Evolutionary conservation across 371 early-diverging fungal genomes (phyloP).

Genomic region (Mucor plumbeus): DNA sequence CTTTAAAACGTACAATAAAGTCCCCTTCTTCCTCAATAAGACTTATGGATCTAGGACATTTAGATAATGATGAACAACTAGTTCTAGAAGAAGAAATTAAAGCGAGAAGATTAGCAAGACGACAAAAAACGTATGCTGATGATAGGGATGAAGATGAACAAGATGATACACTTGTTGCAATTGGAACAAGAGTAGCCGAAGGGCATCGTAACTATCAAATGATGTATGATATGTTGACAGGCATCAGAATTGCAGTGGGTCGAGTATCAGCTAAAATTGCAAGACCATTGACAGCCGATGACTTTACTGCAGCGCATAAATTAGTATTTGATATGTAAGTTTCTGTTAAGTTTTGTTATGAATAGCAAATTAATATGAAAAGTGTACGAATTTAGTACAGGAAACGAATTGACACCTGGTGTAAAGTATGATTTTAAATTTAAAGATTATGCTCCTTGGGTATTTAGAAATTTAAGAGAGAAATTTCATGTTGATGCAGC

Average conservation of each 20-base stretch:
- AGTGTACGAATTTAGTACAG: slow-evolving; percentile 59
- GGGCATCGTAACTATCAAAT: slow-evolving; percentile 78
- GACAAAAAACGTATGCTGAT: slow-evolving; percentile 23
- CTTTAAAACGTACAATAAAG: slow-evolving; percentile 1
- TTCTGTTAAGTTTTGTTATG: neutral
- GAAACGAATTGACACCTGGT: slow-evolving; percentile 93
- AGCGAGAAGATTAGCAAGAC: slow-evolving; percentile 37
- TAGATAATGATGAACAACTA: slow-evolving; percentile 38
- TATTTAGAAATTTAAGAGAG: slow-evolving; percentile 89
- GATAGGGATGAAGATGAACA: slow-evolving; percentile 42
- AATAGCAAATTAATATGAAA: neutral
- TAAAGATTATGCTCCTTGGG: slow-evolving; percentile 98
- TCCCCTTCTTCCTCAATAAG: slow-evolving; percentile 13
- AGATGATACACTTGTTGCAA: slow-evolving; percentile 53
- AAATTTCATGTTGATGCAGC: slow-evolving; percentile 90
- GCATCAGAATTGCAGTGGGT: slow-evolving; percentile 75
- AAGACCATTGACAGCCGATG: slow-evolving; percentile 72
- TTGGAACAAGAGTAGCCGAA: slow-evolving; percentile 71
- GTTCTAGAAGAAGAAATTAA: slow-evolving; percentile 41
- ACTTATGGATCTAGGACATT: slow-evolving; percentile 31
- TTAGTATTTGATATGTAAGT: slow-evolving; percentile 88
- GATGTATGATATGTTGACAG: slow-evolving; percentile 98
- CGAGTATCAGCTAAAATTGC: slow-evolving; percentile 86
- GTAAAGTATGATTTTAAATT: slow-evolving; percentile 97
- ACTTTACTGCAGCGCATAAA: slow-evolving; percentile 90